Conservation (phyloP, 139 green algal genomes). For the Choricystis sp. region DNA sequence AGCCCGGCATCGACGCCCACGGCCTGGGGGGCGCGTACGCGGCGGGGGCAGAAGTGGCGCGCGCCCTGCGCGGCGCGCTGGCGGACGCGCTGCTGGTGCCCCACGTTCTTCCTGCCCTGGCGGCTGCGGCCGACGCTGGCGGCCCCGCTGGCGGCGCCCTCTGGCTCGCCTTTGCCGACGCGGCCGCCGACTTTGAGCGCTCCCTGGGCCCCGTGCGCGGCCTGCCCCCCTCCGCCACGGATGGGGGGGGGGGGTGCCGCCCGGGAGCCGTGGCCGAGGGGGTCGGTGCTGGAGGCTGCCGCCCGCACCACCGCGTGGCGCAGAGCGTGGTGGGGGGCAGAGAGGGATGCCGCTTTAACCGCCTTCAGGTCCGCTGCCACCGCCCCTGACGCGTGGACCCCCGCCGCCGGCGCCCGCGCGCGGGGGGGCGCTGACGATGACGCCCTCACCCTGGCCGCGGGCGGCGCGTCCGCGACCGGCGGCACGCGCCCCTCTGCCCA, state of each 20-base stretch:
- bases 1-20: slow-evolving; percentile 14
- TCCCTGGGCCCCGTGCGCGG: slow-evolving; percentile 10
- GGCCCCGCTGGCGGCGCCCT: too few relatives aligned
- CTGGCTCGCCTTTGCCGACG: slow-evolving; percentile 27
- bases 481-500: too few relatives aligned
- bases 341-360: slow-evolving; percentile 17
- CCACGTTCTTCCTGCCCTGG: slow-evolving; percentile 25
- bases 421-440: background rate
- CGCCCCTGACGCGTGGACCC: slow-evolving; percentile 17
- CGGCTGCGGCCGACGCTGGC: slow-evolving; percentile 4
- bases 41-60: slow-evolving; percentile 18
- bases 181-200: slow-evolving; percentile 21
- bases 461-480: too few relatives aligned
- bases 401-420: slow-evolving; percentile 2
- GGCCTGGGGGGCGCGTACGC: slow-evolving; percentile 4
- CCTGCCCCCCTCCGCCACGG: background rate
- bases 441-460: background rate
- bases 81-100: slow-evolving; percentile 13
- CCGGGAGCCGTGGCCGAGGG: background rate
- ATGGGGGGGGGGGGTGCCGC: background rate
- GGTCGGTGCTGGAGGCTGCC: background rate
- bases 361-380: slow-evolving; percentile 14
- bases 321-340: slow-evolving; percentile 20
- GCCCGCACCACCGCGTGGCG: slow-evolving; percentile 4
- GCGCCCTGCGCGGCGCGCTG: slow-evolving; percentile 14